These are phyloP conservation scores for Apiospora malaysiana DNA, from an alignment of 2,329 filamentous ascomycete genomes.

Conservation along the genomic window DNA sequence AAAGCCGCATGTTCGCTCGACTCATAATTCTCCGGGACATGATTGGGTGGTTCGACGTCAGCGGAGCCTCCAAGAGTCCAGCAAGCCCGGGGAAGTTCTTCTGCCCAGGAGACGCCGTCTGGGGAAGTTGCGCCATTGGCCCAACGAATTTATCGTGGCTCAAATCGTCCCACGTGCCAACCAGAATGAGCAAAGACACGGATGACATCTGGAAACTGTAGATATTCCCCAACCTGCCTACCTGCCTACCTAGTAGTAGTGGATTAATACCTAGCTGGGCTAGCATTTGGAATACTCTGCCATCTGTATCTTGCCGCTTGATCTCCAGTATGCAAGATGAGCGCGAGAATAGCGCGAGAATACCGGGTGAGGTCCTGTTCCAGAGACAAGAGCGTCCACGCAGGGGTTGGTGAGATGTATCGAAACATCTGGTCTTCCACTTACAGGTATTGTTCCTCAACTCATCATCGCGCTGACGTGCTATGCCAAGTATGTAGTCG, in stretches of 20 bases:
- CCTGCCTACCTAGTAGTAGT: too few species aligned
- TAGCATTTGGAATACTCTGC: not conserved
- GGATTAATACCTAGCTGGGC: too few species aligned
- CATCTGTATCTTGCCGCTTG: not conserved
- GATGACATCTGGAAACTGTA: too few species aligned
- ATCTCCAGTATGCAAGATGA: not conserved
- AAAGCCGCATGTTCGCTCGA: slow-evolving; percentile 17
- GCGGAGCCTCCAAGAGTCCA: not conserved
- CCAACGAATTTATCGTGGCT: not conserved
- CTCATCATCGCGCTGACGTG: not conserved
- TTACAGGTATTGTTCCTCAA: not conserved
- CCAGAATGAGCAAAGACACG: not conserved
- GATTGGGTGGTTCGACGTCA: slow-evolving; percentile 13
- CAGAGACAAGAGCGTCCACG: not conserved
- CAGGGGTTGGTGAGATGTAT: not conserved
- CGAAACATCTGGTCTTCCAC: not conserved
- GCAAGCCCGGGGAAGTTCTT: not conserved
- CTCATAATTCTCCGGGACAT: not conserved
- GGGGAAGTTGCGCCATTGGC: not conserved
- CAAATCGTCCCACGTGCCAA: not conserved
- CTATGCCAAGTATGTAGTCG: not conserved
- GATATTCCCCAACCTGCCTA: too few species aligned
- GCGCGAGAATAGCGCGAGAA: too few species aligned
- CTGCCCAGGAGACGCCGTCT: not conserved
- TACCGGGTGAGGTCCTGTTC: not conserved